Evolutionary conservation across 148 eudicot genomes (phyloP).

Genomic region (Camellia japonica): DNA sequence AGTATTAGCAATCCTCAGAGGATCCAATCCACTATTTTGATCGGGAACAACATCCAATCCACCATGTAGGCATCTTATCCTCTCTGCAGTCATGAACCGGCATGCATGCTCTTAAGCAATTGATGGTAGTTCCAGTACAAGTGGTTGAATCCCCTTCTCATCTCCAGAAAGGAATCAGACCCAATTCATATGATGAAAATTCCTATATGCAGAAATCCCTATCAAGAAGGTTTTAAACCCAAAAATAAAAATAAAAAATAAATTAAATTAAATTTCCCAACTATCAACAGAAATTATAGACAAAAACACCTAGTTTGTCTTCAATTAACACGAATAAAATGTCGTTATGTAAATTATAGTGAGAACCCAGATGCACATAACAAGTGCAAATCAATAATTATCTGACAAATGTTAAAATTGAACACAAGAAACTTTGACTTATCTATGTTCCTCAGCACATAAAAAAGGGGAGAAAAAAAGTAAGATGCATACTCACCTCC

Average conservation of each 20-base stretch:
- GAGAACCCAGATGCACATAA: slow-evolving; percentile 9
- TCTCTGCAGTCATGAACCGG: slow-evolving; percentile 11
- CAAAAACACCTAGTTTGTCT: not conserved
- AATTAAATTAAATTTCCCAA: not conserved
- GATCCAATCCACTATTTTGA: slow-evolving; percentile 7
- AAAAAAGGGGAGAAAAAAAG: not conserved
- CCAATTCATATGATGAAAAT: not conserved
- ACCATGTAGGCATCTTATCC: slow-evolving; percentile 18
- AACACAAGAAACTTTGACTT: slow-evolving; percentile 4
- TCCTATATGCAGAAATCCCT: not conserved
- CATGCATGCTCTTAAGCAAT: not conserved
- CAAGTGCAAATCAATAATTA: not conserved
- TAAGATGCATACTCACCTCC: slow-evolving; percentile 6
- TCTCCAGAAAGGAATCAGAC: slow-evolving; percentile 6
- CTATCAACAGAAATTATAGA: too few relatives aligned
- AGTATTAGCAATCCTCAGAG: not conserved
- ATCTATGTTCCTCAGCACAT: not conserved
- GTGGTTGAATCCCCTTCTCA: slow-evolving; percentile 7
- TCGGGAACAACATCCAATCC: not conserved
- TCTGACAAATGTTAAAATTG: not conserved
- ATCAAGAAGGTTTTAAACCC: not conserved
- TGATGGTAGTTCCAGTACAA: not conserved
- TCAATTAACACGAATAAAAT: slow-evolving; percentile 1
- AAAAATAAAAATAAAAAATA: not conserved
- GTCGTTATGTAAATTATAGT: not conserved